Evolutionary conservation across 140 eudicot species (phyloP).

Genomic region (Bidens hawaiensis): DNA sequence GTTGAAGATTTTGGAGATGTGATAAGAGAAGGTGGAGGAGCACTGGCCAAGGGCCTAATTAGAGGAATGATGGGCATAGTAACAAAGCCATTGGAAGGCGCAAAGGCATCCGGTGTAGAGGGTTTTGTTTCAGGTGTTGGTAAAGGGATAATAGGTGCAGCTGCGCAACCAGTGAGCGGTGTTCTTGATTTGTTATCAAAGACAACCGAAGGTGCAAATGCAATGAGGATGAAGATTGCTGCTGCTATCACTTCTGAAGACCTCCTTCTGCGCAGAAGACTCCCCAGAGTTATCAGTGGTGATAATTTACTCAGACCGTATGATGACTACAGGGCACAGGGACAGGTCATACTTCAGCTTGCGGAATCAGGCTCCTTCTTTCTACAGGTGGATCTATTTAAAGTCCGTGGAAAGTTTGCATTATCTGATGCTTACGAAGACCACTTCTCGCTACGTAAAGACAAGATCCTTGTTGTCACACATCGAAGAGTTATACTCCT

Average conservation of each 20-base stretch:
- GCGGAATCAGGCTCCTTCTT: slow-evolving; percentile 95
- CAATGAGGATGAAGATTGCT: slow-evolving; percentile 94
- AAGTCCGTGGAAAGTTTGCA: slow-evolving; percentile 98
- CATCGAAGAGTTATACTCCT: slow-evolving; percentile 85
- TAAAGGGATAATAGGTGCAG: slow-evolving; percentile 96
- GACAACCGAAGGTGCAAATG: slow-evolving; percentile 99
- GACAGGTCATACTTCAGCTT: slow-evolving; percentile 95
- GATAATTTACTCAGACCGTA: slow-evolving; percentile 94
- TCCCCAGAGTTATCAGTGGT: slow-evolving; percentile 93
- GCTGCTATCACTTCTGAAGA: slow-evolving; percentile 97
- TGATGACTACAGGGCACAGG: slow-evolving; percentile 79
- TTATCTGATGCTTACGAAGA: slow-evolving; percentile 97
- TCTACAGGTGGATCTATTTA: slow-evolving; percentile 83
- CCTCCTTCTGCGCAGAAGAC: slow-evolving; percentile 88
- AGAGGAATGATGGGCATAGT: slow-evolving; percentile 94
- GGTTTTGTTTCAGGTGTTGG: slow-evolving; percentile 99
- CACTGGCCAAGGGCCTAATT: slow-evolving; percentile 88
- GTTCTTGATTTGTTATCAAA: slow-evolving; percentile 92
- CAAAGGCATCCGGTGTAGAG: slow-evolving; percentile 97
- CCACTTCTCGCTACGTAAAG: slow-evolving; percentile 87
- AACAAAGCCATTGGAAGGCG: slow-evolving; percentile 99
- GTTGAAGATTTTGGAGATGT: slow-evolving; percentile 96
- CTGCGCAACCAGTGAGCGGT: slow-evolving; percentile 99
- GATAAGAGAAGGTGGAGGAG: slow-evolving; percentile 97
- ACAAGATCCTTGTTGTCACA: slow-evolving; percentile 73